These are phyloP conservation scores for Chamaecyparis obtusa DNA, from an alignment of 75 land plant species.

Conservation along the genomic window DNA sequence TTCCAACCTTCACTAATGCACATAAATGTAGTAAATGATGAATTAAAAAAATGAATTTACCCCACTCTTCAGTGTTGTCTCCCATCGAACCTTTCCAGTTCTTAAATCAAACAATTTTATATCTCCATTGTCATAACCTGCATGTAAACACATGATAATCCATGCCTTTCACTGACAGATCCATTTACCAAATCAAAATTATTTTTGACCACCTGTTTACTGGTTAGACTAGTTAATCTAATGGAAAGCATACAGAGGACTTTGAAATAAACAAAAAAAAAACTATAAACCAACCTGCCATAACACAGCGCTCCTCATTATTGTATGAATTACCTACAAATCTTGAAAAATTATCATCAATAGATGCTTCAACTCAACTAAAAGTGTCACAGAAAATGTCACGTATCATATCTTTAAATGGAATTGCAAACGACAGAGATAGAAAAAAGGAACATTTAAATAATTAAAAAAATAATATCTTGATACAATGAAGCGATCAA, in stretches of 20 bases:
- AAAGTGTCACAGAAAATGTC: not conserved
- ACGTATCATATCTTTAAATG: not conserved
- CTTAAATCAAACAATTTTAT: constrained; percentile 48
- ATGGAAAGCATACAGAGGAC: not conserved
- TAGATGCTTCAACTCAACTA: not conserved
- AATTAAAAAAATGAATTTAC: constrained; percentile 1
- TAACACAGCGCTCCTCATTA: constrained; percentile 51
- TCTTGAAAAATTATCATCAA: not conserved
- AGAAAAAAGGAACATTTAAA: not conserved
- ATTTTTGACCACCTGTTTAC: not conserved
- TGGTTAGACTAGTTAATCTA: not conserved
- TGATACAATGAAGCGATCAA: not conserved
- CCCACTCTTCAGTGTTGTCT: constrained; percentile 36
- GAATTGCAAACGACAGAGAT: not conserved
- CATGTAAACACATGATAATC: not conserved
- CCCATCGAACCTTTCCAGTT: constrained; percentile 33
- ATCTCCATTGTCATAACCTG: constrained; percentile 51
- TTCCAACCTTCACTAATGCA: not conserved
- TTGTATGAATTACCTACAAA: constrained; percentile 39
- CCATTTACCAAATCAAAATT: not conserved
- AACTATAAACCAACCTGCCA: constrained; percentile 20
- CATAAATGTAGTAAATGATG: not conserved
- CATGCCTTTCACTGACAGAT: not conserved
- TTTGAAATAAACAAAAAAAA: not conserved
- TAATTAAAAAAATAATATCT: not conserved